These are phyloP conservation scores for Solanum raphanifolium DNA, from an alignment of 257 asterid genomes.

Conservation along the genomic window DNA sequence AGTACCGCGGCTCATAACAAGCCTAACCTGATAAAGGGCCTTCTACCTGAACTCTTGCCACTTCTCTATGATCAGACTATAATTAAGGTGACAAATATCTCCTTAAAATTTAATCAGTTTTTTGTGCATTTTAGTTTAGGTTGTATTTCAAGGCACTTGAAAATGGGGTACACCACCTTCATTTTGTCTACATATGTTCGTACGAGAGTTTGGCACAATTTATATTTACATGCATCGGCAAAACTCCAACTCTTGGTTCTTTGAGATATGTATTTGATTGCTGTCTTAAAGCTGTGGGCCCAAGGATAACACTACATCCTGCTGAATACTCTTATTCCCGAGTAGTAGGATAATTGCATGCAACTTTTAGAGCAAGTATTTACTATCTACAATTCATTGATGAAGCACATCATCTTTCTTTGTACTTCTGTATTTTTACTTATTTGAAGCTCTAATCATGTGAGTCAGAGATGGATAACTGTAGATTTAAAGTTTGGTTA, in stretches of 20 bases:
- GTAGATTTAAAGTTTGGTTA: neutral
- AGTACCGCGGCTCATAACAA: slow-evolving; percentile 98
- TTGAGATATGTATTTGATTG: neutral
- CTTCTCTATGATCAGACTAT: slow-evolving; percentile 95
- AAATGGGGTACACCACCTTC: neutral
- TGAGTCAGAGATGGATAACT: neutral
- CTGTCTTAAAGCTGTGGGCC: neutral
- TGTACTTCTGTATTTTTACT: neutral
- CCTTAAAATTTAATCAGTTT: neutral
- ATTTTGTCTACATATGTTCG: neutral
- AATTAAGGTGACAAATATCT: slow-evolving; percentile 47
- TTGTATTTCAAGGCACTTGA: neutral
- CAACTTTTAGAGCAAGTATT: neutral
- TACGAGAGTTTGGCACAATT: neutral
- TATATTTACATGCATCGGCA: neutral
- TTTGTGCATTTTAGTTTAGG: neutral
- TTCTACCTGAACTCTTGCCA: slow-evolving; percentile 82
- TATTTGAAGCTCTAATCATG: neutral
- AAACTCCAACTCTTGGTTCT: neutral
- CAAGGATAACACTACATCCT: neutral
- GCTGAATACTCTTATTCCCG: neutral
- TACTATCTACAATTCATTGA: neutral
- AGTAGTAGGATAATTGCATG: neutral
- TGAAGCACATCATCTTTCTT: neutral
- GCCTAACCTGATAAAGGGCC: slow-evolving; percentile 82